A percentile compares a stretch with the other conserved stretches of the same genome.
These are phyloP conservation scores for Wickerhamomyces bovis DNA, from an alignment of 805 yeast species.

Conservation along the genomic window DNA sequence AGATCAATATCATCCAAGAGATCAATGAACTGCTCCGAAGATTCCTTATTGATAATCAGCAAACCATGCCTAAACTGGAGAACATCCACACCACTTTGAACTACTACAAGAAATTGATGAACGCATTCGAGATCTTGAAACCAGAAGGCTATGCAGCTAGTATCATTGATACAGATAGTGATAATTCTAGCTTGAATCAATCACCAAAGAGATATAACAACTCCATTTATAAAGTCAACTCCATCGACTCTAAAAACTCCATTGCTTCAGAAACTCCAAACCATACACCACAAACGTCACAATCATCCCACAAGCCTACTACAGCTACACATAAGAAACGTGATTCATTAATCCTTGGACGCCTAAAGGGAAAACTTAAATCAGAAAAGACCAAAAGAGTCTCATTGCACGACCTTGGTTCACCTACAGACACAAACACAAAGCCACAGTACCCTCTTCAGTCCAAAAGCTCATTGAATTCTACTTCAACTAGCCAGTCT, in stretches of 20 bases:
- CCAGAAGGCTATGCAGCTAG: not conserved
- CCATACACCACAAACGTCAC: not conserved
- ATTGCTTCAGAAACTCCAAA: not conserved
- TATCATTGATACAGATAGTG: constrained; percentile 1
- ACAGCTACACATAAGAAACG: not conserved
- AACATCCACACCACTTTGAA: constrained; percentile 12
- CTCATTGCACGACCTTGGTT: not conserved
- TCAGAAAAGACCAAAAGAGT: not conserved
- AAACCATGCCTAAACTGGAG: not conserved
- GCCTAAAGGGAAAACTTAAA: constrained; percentile 4
- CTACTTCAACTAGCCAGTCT: not conserved
- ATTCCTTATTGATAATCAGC: constrained; percentile 6
- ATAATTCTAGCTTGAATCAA: not conserved
- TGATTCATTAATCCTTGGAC: constrained; percentile 3
- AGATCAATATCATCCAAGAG: constrained; percentile 21
- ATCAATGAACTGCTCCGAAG: constrained; percentile 11
- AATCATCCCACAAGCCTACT: too few species aligned
- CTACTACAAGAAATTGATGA: constrained; percentile 21
- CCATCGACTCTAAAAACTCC: constrained; percentile 1
- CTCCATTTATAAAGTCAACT: not conserved
- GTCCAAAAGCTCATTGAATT: not conserved
- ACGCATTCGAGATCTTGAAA: constrained; percentile 20
- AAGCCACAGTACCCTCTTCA: not conserved
- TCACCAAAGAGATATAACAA: not conserved
- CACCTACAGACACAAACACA: not conserved